A percentile compares a stretch with the other conserved stretches of the same genome.
Conservation (phyloP, 768 basidiomycete genomes). For the Coprinellus micaceus region DNA sequence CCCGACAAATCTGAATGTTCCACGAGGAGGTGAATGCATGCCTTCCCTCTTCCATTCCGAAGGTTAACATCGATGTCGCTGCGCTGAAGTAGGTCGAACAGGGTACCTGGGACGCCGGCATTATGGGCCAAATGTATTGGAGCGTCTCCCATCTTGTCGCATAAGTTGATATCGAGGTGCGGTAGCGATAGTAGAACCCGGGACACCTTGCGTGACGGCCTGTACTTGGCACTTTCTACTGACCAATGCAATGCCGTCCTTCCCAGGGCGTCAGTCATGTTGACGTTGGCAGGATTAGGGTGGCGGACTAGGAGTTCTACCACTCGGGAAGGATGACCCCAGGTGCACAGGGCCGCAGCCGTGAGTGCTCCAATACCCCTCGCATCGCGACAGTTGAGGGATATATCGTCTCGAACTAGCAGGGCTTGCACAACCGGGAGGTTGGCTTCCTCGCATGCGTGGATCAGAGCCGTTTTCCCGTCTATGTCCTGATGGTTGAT, state of each 20-base stretch:
- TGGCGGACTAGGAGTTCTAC: background rate
- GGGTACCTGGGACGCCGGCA: too few relatives aligned
- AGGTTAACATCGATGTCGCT: too few relatives aligned
- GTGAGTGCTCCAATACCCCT: background rate
- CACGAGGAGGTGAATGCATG: too few relatives aligned
- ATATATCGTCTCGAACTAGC: background rate
- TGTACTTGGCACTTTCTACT: background rate
- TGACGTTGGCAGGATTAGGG: background rate
- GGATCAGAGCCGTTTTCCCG: background rate
- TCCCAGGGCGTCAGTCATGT: background rate
- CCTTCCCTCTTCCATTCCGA: too few relatives aligned
- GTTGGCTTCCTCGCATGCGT: background rate
- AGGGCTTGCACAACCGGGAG: background rate
- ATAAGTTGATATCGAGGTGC: too few relatives aligned
- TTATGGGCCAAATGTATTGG: too few relatives aligned
- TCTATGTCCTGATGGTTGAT: background rate
- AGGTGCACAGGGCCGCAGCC: background rate
- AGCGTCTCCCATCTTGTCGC: too few relatives aligned
- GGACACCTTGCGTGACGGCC: too few relatives aligned
- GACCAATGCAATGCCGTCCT: background rate
- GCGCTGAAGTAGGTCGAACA: too few relatives aligned
- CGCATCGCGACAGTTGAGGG: background rate
- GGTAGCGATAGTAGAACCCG: too few relatives aligned
- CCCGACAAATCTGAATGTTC: too few relatives aligned
- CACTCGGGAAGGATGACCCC: background rate